Percentiles rank a stretch among this genome's conserved stretches.
Evolutionary conservation across 176 grass and related monocot species (phyloP).

Genomic region (Oryza punctata): DNA sequence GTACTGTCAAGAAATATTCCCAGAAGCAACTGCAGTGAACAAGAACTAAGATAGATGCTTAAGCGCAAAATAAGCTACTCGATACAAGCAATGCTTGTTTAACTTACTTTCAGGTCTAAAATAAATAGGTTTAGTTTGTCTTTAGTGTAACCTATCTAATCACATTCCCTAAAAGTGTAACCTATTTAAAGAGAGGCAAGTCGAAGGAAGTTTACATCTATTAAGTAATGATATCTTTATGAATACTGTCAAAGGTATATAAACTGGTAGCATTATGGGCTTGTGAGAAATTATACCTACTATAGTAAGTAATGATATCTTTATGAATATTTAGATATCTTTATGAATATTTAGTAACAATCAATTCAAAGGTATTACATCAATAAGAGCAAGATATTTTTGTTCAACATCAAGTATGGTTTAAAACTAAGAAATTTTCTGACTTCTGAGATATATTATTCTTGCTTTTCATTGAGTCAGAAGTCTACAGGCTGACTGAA

Average conservation of each 20-base stretch:
- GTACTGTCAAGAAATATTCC: constrained; percentile 7
- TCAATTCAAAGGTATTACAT: not conserved
- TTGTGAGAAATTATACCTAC: constrained; percentile 3
- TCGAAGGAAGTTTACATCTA: constrained; percentile 1
- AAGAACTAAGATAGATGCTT: not conserved
- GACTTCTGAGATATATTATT: constrained; percentile 14
- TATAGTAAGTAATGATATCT: constrained; percentile 1
- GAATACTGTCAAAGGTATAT: constrained; percentile 15
- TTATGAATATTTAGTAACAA: not conserved
- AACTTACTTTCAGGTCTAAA: constrained; percentile 8
- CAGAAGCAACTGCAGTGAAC: constrained; percentile 15
- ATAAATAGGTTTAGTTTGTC: not conserved
- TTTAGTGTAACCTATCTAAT: not conserved
- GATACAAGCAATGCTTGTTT: constrained; percentile 2
- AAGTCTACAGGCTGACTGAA: constrained; percentile 18
- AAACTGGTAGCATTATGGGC: not conserved
- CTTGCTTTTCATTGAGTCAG: not conserved
- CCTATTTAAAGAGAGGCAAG: not conserved
- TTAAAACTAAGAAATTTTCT: constrained; percentile 6
- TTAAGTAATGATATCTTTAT: too few relatives aligned
- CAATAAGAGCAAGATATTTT: constrained; percentile 12
- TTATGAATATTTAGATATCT: not conserved
- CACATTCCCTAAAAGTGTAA: not conserved
- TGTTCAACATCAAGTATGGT: constrained; percentile 15
- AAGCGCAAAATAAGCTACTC: not conserved